phyloP scores from a whole-genome alignment of 768 basidiomycete species.

The Sporobolomyces roseus region DNA sequence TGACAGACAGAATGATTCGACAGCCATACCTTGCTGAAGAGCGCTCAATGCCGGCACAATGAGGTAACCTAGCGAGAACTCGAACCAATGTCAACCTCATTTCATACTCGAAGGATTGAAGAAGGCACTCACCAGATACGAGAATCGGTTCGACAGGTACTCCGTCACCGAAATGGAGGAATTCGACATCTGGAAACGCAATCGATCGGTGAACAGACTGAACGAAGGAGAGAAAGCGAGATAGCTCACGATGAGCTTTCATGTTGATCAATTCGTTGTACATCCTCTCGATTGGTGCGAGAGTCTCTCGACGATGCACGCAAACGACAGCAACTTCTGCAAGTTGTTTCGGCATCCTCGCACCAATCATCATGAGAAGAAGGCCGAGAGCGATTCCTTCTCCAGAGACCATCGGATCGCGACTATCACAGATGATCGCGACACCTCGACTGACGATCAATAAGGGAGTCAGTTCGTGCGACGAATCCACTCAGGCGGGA shows the following conservation, averaged over 20 bases:
- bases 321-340: slow-evolving; percentile 20
- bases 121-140: background rate
- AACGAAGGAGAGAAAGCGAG: too few relatives aligned
- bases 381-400: slow-evolving; percentile 25
- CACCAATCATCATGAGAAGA: slow-evolving; percentile 16
- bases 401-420: background rate
- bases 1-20: slow-evolving; percentile 9
- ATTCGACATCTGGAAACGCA: slow-evolving; percentile 15
- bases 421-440: slow-evolving; percentile 16
- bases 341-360: slow-evolving; percentile 14
- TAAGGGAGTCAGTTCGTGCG: background rate
- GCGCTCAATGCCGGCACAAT: background rate
- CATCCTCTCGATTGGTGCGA: slow-evolving; percentile 19
- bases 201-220: too few relatives aligned
- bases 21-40: background rate
- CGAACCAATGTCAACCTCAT: background rate
- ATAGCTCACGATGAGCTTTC: background rate
- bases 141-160: slow-evolving; percentile 11
- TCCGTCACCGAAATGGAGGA: slow-evolving; percentile 20
- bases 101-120: background rate
- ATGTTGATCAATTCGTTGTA: slow-evolving; percentile 22
- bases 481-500: too few relatives aligned
- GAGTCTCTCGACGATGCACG: slow-evolving; percentile 19
- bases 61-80: slow-evolving; percentile 13
- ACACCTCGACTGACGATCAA: slow-evolving; percentile 8